Evolutionary conservation across 257 asterid species (phyloP).

Genomic region (Voacanga thouarsii): DNA sequence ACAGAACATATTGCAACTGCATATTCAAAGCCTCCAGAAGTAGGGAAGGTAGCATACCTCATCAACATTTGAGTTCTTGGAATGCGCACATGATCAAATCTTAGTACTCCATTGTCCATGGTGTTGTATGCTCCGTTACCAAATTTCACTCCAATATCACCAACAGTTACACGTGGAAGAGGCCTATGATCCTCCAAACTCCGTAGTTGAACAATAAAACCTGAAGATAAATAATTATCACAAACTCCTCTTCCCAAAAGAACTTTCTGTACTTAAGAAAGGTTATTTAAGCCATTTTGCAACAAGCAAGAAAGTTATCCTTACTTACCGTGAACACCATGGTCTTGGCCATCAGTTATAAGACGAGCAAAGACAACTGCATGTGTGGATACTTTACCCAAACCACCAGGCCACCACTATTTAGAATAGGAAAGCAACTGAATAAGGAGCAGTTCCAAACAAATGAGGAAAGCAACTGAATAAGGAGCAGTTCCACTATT

Average conservation of each 20-base stretch:
- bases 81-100: conserved; percentile 85
- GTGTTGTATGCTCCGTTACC: conserved; percentile 98
- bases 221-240: conserved; percentile 24
- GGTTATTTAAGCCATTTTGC: not conserved
- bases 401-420: conserved; percentile 99
- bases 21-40: not conserved
- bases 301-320: not conserved
- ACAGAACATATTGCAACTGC: not conserved
- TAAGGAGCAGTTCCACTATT: too few species aligned
- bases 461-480: conserved; percentile 14
- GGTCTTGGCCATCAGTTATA: conserved; percentile 68
- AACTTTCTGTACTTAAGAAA: not conserved
- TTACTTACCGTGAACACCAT: conserved; percentile 81
- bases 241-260: not conserved
- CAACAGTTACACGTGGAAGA: conserved; percentile 86
- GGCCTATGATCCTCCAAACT: conserved; percentile 87
- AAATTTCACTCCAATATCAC: conserved; percentile 96
- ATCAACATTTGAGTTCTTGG: conserved; percentile 96
- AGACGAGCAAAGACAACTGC: conserved; percentile 91
- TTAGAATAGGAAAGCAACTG: conserved; percentile 11
- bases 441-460: conserved; percentile 22
- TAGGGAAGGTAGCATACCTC: conserved; percentile 46
- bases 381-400: conserved; percentile 96
- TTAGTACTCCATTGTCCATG: conserved; percentile 94
- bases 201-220: conserved; percentile 90